Evolutionary conservation across 257 asterid genomes (phyloP), one percentile per base, ranked within the genome.

Genomic region (Avicennia marina): DNA sequence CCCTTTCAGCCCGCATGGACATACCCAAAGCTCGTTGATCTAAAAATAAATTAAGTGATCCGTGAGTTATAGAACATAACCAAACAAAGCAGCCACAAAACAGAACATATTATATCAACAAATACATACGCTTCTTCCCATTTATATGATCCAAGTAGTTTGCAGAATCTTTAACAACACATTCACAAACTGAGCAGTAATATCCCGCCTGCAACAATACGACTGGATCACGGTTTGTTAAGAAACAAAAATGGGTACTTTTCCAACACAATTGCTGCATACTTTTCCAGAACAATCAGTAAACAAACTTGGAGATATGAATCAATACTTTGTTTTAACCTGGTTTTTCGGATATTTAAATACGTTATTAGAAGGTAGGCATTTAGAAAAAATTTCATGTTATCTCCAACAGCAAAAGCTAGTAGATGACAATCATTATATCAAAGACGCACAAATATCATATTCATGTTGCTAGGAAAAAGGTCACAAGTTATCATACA

Each of bases 1-100:
- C 86, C 69, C 99, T 75, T 70, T 93, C 99, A 66, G 84, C 75
- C 60, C 99, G 87, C 97, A 93, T 93, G 42, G 99, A 93, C 99
- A 93, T 93, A 45, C 99, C 99, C 89, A 93, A 70, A 62, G 99
- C 99, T 75, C 99, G 88, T 82, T 93, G 99, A 79, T 89, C 98
- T 93, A 69, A 33, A 50, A 58, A 48, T 58, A 38, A 70, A 32
- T 52, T 15, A 52, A 29, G 34, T 53, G 27, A 57, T 41, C 34
- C 22, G 20, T 54, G 32, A 41, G 50, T 47, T 51, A 43, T 17
- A 62, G 12, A 58, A 25, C 41, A 26, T 7, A n/a, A 11, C 25
- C 19, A 36, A 56, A 45, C 17, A 13, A 58, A 25, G 40, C 39
- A 53, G 34, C 33, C 43, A 58, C 45, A 63, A 15, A 53, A 53